Conservation (phyloP, 2,329 filamentous ascomycete genomes). For the Botryotinia calthae region DNA sequence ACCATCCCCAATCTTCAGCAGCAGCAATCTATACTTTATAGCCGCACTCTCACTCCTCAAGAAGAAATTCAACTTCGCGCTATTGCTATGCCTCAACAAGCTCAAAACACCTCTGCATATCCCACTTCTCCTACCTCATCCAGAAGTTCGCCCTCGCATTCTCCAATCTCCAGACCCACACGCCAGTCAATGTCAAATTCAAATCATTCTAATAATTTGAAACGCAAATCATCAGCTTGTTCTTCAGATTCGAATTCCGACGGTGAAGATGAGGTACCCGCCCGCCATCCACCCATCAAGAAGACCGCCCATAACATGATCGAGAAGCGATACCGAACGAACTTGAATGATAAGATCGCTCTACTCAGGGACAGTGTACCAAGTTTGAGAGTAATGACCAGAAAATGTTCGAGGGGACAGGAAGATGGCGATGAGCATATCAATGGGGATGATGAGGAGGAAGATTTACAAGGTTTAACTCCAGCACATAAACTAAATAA, state of each 20-base stretch:
- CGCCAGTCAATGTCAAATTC: slow-evolving; percentile 35
- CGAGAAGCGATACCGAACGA: slow-evolving; percentile 80
- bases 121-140: slow-evolving; percentile 51
- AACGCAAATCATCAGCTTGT: slow-evolving; percentile 19
- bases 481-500: slow-evolving; percentile 70
- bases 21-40: slow-evolving; percentile 18
- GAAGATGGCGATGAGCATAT: slow-evolving; percentile 38
- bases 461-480: slow-evolving; percentile 58
- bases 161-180: slow-evolving; percentile 51
- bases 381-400: slow-evolving; percentile 56
- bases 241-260: slow-evolving; percentile 33
- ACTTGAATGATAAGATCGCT: slow-evolving; percentile 80
- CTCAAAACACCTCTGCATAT: slow-evolving; percentile 40
- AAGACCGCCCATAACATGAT: slow-evolving; percentile 85
- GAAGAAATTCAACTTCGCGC: slow-evolving; percentile 48
- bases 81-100: slow-evolving; percentile 59
- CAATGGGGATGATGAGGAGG: slow-evolving; percentile 42
- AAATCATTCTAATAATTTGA: slow-evolving; percentile 52
- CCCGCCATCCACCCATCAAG: slow-evolving; percentile 51
- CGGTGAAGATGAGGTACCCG: slow-evolving; percentile 52
- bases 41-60: slow-evolving; percentile 26
- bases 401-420: slow-evolving; percentile 52
- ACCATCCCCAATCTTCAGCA: slow-evolving; percentile 13
- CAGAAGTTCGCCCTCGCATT: slow-evolving; percentile 30
- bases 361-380: slow-evolving; percentile 73